A percentile compares a stretch with the other conserved stretches of the same genome.
Conservation (phyloP, 257 asterid genomes). For the Plectranthus barbatus region DNA sequence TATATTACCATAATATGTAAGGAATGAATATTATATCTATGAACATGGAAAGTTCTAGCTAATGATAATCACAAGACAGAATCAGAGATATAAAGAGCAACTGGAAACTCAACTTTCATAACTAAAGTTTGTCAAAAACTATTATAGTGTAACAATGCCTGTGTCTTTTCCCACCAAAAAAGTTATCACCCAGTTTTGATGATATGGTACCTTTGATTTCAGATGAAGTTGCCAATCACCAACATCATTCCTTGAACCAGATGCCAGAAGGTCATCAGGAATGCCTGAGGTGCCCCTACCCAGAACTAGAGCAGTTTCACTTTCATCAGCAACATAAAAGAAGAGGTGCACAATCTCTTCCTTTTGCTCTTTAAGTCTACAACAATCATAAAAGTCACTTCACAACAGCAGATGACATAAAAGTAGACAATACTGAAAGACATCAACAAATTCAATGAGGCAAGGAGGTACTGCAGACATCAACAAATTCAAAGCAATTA, state of each 20-base stretch:
- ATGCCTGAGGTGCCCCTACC: slow-evolving; percentile 39
- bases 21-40: background rate
- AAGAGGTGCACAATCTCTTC: slow-evolving; percentile 56
- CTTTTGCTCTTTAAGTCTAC: slow-evolving; percentile 41
- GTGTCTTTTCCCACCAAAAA: background rate
- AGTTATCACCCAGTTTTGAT: background rate
- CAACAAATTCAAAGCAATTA: slow-evolving; percentile 5
- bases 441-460: slow-evolving; percentile 3
- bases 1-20: background rate
- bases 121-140: background rate
- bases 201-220: slow-evolving; percentile 58
- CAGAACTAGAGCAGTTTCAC: slow-evolving; percentile 52
- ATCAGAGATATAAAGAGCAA: slow-evolving; percentile 6
- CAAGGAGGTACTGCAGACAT: slow-evolving; percentile 7
- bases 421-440: background rate
- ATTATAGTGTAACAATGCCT: background rate
- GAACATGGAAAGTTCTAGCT: background rate
- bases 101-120: background rate
- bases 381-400: slow-evolving; percentile 20
- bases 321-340: slow-evolving; percentile 96
- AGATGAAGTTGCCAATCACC: slow-evolving; percentile 90
- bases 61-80: slow-evolving; percentile 5
- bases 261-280: slow-evolving; percentile 48
- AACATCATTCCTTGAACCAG: slow-evolving; percentile 63
- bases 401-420: slow-evolving; percentile 8